Evolutionary conservation across 1,139 yeast genomes (phyloP), one percentile per base, ranked within the genome.

Genomic region (Hansenula lynferdii): DNA sequence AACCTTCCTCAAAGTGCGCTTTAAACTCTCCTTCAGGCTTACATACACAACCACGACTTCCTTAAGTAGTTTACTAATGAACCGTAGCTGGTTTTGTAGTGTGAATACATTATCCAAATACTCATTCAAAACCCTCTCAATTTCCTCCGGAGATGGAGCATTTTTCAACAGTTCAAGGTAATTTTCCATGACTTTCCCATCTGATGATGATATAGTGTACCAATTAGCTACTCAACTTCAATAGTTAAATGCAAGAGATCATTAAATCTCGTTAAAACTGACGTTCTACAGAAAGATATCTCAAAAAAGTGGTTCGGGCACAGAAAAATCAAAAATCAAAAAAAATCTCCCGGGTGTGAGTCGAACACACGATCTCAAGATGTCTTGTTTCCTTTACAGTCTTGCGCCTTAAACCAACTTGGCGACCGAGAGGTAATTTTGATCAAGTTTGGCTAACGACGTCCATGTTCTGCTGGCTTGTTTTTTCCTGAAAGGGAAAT

Each of bases 341-440:
- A 10, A 57, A 64, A 69, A 64, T 79, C 85, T 78, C 85, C 79
- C 73, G 83, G 80, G 84, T 80, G 85, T 72, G 85, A 78, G 76
- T 79, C 84, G 85, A 79, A 79, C 85, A 72, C 85, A 81, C 84
- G 85, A 77, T 77, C 83, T 77, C 81, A 76, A 77, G 85, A 78
- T 79, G 54, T 67, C 80, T 65, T 56, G 63, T 63, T 30, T 57
- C 68, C 65, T 69, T 78, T 78, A 78, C 85, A 78, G 85, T 77
- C 85, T 77, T 79, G 80, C 83, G 83, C 83, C 80, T 76, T 77
- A 76, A 60, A 72, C 84, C 83, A 77, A 75, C 84, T 77, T 74
- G 80, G 84, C 84, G 77, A 77, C 79, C 81, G 70, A 67, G 83
- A 77, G 84, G 34, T 24, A 4, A 5, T 28, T 17, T 17, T 25